phyloP scores from a whole-genome alignment of 108 stramenopile species.

The Phaeodactylum tricornutum region DNA sequence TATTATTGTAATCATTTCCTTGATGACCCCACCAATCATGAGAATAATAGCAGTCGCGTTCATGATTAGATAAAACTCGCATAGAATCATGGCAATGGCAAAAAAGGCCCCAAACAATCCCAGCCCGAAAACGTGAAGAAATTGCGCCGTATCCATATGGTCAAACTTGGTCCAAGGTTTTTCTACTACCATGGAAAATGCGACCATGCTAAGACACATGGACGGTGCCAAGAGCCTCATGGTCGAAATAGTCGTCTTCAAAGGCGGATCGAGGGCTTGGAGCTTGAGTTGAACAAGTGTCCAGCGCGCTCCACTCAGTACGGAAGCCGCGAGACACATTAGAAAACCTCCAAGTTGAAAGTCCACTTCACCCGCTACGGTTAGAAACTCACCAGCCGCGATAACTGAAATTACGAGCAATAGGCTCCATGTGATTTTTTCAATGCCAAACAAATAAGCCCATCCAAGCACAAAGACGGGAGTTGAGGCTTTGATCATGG shows the following conservation, averaged over 20 bases:
- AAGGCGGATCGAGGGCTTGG: conserved; percentile 67
- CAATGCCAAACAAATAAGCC: conserved; percentile 76
- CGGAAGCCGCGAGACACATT: conserved; percentile 47
- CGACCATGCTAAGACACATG: conserved; percentile 68
- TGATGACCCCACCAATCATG: conserved; percentile 88
- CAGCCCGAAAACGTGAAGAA: conserved; percentile 22
- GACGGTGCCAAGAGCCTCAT: conserved; percentile 71
- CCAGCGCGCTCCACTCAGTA: conserved; percentile 74
- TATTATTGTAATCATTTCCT: conserved; percentile 78
- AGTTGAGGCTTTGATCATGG: conserved; percentile 81
- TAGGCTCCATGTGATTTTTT: conserved; percentile 65
- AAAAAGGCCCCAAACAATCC: conserved; percentile 61
- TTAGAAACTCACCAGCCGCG: conserved; percentile 64
- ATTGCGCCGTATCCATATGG: conserved; percentile 9
- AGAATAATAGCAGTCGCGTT: conserved; percentile 71
- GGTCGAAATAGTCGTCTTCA: conserved; percentile 66
- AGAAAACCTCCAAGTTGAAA: conserved; percentile 50
- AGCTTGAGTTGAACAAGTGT: conserved; percentile 77
- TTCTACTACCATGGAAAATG: conserved; percentile 53
- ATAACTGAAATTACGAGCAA: conserved; percentile 57
- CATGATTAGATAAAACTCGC: conserved; percentile 84
- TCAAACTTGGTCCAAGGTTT: conserved; percentile 38
- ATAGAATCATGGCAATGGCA: conserved; percentile 77
- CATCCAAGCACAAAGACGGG: conserved; percentile 75
- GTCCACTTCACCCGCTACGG: conserved; percentile 47